A percentile compares a stretch with the other conserved stretches of the same genome.
Conservation (phyloP, 1,139 yeast species). For the Meyerozyma smithsonii region DNA sequence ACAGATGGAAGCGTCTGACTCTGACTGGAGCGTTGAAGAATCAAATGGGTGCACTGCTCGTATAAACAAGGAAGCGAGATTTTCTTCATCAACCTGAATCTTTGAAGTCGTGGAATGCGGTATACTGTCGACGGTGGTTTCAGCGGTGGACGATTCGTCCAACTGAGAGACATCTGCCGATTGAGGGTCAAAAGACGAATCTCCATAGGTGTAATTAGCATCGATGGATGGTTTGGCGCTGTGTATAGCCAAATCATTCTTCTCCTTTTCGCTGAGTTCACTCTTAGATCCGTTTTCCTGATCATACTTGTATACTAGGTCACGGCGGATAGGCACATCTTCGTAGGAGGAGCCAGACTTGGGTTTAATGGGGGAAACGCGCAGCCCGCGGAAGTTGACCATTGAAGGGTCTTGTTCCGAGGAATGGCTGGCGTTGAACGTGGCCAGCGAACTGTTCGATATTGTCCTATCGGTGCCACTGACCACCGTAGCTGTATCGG, state of each 20-base stretch:
- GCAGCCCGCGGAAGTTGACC: slow-evolving; percentile 16
- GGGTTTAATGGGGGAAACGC: slow-evolving; percentile 17
- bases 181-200: slow-evolving; percentile 18
- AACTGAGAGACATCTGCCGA: slow-evolving; percentile 5
- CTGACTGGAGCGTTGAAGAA: slow-evolving; percentile 58
- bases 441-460: slow-evolving; percentile 4
- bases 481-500: background rate
- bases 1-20: slow-evolving; percentile 72
- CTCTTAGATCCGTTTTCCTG: slow-evolving; percentile 4
- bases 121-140: slow-evolving; percentile 4
- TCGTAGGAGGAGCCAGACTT: slow-evolving; percentile 14
- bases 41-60: slow-evolving; percentile 79
- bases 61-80: slow-evolving; percentile 44
- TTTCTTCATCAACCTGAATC: slow-evolving; percentile 25
- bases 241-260: slow-evolving; percentile 14
- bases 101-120: slow-evolving; percentile 9
- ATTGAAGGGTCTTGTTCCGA: background rate
- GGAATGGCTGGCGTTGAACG: slow-evolving; percentile 8
- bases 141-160: slow-evolving; percentile 3
- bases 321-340: slow-evolving; percentile 31
- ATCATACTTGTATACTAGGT: slow-evolving; percentile 21
- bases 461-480: background rate
- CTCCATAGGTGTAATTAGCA: slow-evolving; percentile 16
- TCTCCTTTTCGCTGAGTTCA: slow-evolving; percentile 13
- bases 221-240: slow-evolving; percentile 11